A percentile compares a stretch with the other conserved stretches of the same genome.
phyloP scores from a whole-genome alignment of 2,329 filamentous ascomycete species.

The Colletotrichum gigasporum region DNA sequence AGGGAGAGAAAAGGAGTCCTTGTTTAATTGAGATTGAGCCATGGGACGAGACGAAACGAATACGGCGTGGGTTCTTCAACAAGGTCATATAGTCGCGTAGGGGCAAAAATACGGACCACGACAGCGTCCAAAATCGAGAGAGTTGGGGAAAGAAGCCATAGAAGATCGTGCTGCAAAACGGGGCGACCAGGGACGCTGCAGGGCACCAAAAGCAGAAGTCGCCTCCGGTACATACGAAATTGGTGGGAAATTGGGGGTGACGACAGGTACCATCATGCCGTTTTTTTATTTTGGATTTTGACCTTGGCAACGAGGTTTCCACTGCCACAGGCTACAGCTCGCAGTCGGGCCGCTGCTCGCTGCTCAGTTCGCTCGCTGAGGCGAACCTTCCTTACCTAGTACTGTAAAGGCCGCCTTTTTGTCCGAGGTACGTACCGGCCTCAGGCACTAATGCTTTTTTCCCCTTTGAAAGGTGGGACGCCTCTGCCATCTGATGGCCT shows the following conservation, averaged over 20 bases:
- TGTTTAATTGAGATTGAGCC: not conserved
- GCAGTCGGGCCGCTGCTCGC: too few species aligned
- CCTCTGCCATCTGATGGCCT: slow-evolving; percentile 18
- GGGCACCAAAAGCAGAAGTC: slow-evolving; percentile 30
- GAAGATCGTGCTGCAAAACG: slow-evolving; percentile 18
- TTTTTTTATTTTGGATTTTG: not conserved
- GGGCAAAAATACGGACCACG: not conserved
- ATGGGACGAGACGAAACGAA: slow-evolving; percentile 21
- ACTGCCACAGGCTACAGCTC: too few species aligned
- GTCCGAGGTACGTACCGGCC: slow-evolving; percentile 3
- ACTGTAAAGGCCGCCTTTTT: too few species aligned
- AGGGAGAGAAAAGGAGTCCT: not conserved
- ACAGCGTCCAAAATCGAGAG: not conserved
- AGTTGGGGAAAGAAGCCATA: not conserved
- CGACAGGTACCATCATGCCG: slow-evolving; percentile 20
- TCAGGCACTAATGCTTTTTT: slow-evolving; percentile 13
- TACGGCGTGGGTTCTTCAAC: slow-evolving; percentile 25
- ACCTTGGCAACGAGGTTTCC: slow-evolving; percentile 12
- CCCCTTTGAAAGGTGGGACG: slow-evolving; percentile 15
- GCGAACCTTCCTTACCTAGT: not conserved
- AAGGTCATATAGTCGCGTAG: slow-evolving; percentile 1
- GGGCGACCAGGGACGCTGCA: slow-evolving; percentile 14
- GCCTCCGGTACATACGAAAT: slow-evolving; percentile 34
- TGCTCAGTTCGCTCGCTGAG: slow-evolving; percentile 14
- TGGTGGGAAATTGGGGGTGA: slow-evolving; percentile 32